Evolutionary conservation across 2,329 filamentous ascomycete genomes (phyloP), one percentile per base, ranked within the genome.

Genomic region (Fusarium sp.): DNA sequence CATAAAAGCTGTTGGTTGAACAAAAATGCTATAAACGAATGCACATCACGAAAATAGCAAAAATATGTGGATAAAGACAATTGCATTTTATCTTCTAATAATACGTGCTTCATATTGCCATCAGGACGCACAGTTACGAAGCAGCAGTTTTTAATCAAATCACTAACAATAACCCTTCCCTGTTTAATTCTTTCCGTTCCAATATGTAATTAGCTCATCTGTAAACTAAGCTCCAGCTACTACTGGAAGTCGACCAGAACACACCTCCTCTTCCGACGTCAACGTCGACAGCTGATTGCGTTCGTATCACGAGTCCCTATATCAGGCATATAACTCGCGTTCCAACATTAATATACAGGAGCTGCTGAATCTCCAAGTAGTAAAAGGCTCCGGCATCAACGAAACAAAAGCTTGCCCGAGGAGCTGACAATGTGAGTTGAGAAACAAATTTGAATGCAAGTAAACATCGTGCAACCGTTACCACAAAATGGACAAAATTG

Each of bases 271-370:
- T 47, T 24, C 35, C 32, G 40, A 52, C 32, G 30, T 53, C 46
- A 47, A 54, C 37, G 47, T 51, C 55, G 19, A 30, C 15, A 45
- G 22, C 51, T 28, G 39, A 33, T n/a, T 44, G 37, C 37, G 30
- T 48, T 19, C 44, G 32, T 24, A 33, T 28, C 48, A 9, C 24
- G 14, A 26, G 48, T 63, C 37, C 24, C 44, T n/a, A 52, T 48
- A n/a, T 39, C 40, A n/a, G 45, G 35, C 40, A 11, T 43, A 24
- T 41, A 30, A 39, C 32, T 51, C 45, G 20, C 24, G 26, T 57
- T 45, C 51, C 52, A 66, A 45, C 49, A 66, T 66, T 68, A 69
- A 69, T 69, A 69, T 69, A 68, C 65, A 62, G 61, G 46, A 61
- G 51, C 51, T 40, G 52, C 32, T 51, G 33, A 46, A 35, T 56